Base-by-base conservation (phyloP, 2,329 filamentous ascomycete species). In the Aschersonia sp. region DNA sequence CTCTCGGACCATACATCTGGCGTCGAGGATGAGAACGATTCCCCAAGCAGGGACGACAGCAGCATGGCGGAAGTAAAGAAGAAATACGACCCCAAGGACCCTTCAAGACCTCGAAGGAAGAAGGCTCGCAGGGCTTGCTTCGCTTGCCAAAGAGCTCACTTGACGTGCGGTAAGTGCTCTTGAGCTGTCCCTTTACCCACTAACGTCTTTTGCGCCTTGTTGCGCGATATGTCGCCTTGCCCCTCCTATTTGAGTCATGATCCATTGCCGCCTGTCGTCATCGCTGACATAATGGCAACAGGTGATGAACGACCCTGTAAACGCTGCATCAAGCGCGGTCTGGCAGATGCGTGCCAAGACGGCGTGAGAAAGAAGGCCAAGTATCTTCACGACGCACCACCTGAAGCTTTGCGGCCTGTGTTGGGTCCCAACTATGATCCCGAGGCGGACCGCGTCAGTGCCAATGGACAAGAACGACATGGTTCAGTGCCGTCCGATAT, bases 301-400 rank as follows among this genome's bases (percentile, higher is more conserved):
- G 92, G 91, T 59, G 92, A 98, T 63, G 91, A 98, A 65, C 78
- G 92, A 56, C 92, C 92, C 47, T 98, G 92, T 63, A 80, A 89
- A 60, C 77, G 92, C 59, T 98, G 92, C 64, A 88, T 97, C 57
- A 96, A 96, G 66, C 84, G 92, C 57, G 87, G 88, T 44, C 77
- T 97, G 29, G 85, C 89, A 58, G 89, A 95, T 62, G 80, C 80
- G 51, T 98, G 92, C 61, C 89, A 95, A 64, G 92, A 98, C 61
- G 92, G 92, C 47, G 89, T 97, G 46, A 84, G 92, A 53, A 98
- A 98, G 68, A 98, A 97, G 74, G 92, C 92, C 47, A 98, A 98
- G 65, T 98, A 98, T 65, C 84, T 98, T 49, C 89, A 97, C 61
- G 92, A 97, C 73, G 89, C 91, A 30, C 89, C 91, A 38, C 80